phyloP scores from a whole-genome alignment of 371 early-diverging fungal genomes.

The Mucor racemosus region DNA sequence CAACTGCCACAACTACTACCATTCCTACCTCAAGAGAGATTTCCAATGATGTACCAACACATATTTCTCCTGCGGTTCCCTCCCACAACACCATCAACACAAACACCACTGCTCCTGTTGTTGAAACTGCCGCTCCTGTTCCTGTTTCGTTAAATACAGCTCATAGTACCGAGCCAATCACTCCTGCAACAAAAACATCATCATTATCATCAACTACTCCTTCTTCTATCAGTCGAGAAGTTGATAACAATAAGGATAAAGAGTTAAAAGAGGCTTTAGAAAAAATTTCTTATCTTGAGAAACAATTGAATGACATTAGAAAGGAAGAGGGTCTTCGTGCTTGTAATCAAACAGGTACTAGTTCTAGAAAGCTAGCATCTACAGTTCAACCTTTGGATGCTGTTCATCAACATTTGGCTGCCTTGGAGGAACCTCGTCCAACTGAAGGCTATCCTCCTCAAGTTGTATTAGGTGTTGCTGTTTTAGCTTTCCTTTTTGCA shows the following conservation, averaged over 20 bases:
- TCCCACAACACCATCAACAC: background rate
- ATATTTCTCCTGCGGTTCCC: slow-evolving; percentile 6
- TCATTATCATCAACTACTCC: background rate
- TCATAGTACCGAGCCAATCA: background rate
- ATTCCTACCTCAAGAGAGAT: background rate
- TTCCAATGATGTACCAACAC: background rate
- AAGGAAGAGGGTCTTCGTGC: slow-evolving; percentile 29
- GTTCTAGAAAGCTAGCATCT: slow-evolving; percentile 33
- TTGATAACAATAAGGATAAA: slow-evolving; percentile 16
- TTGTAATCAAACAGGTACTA: slow-evolving; percentile 18
- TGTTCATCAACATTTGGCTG: slow-evolving; percentile 61
- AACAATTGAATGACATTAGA: slow-evolving; percentile 29
- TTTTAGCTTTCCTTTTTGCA: slow-evolving; percentile 27
- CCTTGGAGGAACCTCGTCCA: slow-evolving; percentile 51
- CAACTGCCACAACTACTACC: background rate
- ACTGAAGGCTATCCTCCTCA: slow-evolving; percentile 47
- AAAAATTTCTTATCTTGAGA: slow-evolving; percentile 31
- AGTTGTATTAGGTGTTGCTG: slow-evolving; percentile 20
- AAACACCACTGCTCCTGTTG: slow-evolving; percentile 3
- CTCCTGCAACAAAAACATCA: background rate
- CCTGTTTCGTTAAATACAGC: background rate
- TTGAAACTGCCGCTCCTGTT: slow-evolving; percentile 7
- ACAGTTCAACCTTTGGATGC: slow-evolving; percentile 52
- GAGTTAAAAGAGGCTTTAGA: slow-evolving; percentile 34
- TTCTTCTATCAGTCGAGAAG: background rate